These are phyloP conservation scores for Dendrobium chrysotoxum DNA, from an alignment of 106 monocot genomes.

Conservation along the genomic window DNA sequence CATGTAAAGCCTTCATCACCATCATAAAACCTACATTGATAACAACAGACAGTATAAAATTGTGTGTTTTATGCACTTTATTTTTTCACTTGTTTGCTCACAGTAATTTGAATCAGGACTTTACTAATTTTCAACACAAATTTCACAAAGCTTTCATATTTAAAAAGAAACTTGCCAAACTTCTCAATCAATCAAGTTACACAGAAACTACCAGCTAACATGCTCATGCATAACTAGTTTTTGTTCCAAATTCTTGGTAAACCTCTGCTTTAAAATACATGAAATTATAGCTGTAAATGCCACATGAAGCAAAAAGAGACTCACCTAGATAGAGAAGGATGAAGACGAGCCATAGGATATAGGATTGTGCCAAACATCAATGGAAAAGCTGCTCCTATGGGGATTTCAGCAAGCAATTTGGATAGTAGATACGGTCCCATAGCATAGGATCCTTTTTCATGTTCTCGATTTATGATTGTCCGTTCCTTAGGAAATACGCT, in stretches of 20 bases:
- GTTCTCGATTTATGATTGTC: slow-evolving; percentile 83
- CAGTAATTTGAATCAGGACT: too few relatives aligned
- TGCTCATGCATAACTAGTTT: background rate
- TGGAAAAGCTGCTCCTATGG: slow-evolving; percentile 91
- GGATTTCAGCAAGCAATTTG: slow-evolving; percentile 94
- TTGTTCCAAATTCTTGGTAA: too few relatives aligned
- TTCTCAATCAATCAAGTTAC: background rate
- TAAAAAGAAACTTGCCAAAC: background rate
- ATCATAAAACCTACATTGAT: too few relatives aligned
- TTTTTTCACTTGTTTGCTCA: too few relatives aligned
- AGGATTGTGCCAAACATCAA: slow-evolving; percentile 86
- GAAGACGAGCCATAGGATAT: slow-evolving; percentile 93
- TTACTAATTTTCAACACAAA: background rate
- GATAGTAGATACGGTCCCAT: slow-evolving; percentile 90
- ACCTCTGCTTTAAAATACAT: background rate
- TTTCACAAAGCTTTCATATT: background rate
- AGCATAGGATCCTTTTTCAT: slow-evolving; percentile 79
- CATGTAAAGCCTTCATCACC: too few relatives aligned
- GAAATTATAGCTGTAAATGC: background rate
- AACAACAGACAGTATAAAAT: too few relatives aligned
- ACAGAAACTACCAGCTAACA: background rate
- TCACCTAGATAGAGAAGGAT: slow-evolving; percentile 79
- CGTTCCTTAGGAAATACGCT: slow-evolving; percentile 96
- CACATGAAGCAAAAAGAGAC: slow-evolving; percentile 9
- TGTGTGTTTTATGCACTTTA: too few relatives aligned